These are phyloP conservation scores for Zymoseptoria pseudotritici DNA, from an alignment of 2,329 filamentous ascomycete genomes.

Conservation along the genomic window DNA sequence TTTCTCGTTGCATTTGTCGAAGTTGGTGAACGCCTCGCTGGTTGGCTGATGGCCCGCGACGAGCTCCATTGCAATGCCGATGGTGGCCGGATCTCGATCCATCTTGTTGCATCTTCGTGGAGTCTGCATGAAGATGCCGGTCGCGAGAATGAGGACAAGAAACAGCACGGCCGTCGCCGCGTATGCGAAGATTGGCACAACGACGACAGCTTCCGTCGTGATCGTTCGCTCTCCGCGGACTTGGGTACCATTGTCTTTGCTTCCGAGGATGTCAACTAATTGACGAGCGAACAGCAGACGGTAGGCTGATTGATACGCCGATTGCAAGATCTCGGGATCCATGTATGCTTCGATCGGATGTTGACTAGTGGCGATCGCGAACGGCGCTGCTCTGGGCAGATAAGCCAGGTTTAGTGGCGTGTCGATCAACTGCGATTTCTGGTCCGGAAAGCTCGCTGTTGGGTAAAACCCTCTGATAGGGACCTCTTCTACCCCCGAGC, in stretches of 20 bases:
- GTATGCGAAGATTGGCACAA: slow-evolving; percentile 34
- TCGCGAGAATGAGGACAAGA: slow-evolving; percentile 18
- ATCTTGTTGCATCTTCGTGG: background rate
- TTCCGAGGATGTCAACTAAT: slow-evolving; percentile 28
- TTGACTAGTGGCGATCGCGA: slow-evolving; percentile 30
- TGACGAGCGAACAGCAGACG: slow-evolving; percentile 35
- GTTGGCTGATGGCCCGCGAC: slow-evolving; percentile 20
- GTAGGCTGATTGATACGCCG: slow-evolving; percentile 36
- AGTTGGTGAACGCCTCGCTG: background rate
- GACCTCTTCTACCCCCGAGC: slow-evolving; percentile 13
- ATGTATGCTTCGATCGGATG: slow-evolving; percentile 28
- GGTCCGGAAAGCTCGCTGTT: slow-evolving; percentile 15
- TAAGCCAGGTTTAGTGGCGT: slow-evolving; percentile 19
- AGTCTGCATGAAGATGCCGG: slow-evolving; percentile 17
- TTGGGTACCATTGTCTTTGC: slow-evolving; percentile 8
- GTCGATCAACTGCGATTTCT: slow-evolving; percentile 14
- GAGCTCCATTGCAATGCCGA: slow-evolving; percentile 32
- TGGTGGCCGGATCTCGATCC: slow-evolving; percentile 27
- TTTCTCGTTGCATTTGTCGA: too few relatives aligned
- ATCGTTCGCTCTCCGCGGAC: slow-evolving; percentile 16
- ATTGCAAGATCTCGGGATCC: slow-evolving; percentile 26
- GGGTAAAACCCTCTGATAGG: slow-evolving; percentile 15
- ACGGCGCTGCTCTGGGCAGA: slow-evolving; percentile 31
- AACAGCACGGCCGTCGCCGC: slow-evolving; percentile 32
- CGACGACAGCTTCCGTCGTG: slow-evolving; percentile 28